Evolutionary conservation across 1,284 basidiomycete genomes (phyloP).

Genomic region (Mrakiaceae sp.): DNA sequence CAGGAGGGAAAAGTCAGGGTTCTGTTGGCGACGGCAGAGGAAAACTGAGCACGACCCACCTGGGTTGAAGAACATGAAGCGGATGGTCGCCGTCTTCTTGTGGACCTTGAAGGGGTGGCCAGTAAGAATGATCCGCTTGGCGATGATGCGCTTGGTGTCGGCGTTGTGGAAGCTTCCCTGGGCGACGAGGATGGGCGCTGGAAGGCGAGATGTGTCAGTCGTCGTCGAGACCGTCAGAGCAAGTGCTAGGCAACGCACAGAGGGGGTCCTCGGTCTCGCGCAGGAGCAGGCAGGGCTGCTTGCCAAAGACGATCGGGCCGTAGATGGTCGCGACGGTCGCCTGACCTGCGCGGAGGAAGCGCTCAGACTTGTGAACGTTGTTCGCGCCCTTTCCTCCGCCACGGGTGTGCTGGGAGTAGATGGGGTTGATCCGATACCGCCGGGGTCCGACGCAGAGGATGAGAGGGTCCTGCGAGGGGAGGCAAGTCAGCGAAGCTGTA

Average conservation of each 20-base stretch:
- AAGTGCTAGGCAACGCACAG: constrained; percentile 38
- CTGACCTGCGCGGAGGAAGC: constrained; percentile 72
- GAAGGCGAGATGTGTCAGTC: not conserved
- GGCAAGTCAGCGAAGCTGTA: not conserved
- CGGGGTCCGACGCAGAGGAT: constrained; percentile 82
- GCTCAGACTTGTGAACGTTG: constrained; percentile 95
- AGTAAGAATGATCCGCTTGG: constrained; percentile 85
- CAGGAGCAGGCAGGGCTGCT: constrained; percentile 62
- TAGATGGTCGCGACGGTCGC: constrained; percentile 78
- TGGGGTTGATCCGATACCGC: constrained; percentile 67
- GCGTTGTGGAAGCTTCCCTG: constrained; percentile 79
- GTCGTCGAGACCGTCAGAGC: too few relatives aligned
- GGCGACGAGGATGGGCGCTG: constrained; percentile 75
- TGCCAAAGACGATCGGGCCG: constrained; percentile 81
- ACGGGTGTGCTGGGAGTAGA: constrained; percentile 84
- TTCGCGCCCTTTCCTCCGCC: constrained; percentile 83
- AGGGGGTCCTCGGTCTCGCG: constrained; percentile 53
- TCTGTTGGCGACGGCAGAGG: too few relatives aligned
- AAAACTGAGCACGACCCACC: constrained; percentile 37
- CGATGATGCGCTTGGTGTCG: constrained; percentile 81
- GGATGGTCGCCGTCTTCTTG: constrained; percentile 92
- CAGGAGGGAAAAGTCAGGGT: not conserved
- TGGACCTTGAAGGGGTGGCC: constrained; percentile 97
- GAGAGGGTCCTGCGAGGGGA: constrained; percentile 57
- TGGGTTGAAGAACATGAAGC: constrained; percentile 96